Evolutionary conservation across 2,329 filamentous ascomycete genomes (phyloP).

Genomic region (Fusarium palustre): DNA sequence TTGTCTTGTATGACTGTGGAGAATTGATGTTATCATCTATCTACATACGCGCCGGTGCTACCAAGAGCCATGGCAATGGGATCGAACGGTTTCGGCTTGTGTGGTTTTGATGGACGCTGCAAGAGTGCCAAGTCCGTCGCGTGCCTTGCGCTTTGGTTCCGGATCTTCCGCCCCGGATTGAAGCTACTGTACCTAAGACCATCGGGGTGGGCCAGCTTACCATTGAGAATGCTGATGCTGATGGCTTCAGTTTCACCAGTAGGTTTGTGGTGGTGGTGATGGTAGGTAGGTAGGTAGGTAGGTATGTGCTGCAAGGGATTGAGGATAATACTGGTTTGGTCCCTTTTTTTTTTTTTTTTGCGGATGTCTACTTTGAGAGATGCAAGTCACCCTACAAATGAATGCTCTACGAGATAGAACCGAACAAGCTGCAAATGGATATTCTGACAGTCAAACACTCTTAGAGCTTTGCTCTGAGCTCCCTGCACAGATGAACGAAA

Average conservation of each 20-base stretch:
- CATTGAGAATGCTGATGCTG: constrained; percentile 12
- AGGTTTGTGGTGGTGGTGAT: background rate
- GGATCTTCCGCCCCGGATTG: constrained; percentile 44
- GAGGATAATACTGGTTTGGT: background rate
- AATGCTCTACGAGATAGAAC: background rate
- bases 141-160: constrained; percentile 22
- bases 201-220: constrained; percentile 21
- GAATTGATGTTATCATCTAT: background rate
- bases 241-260: constrained; percentile 9
- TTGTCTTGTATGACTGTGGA: constrained; percentile 7
- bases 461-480: background rate
- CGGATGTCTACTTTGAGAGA: constrained; percentile 30
- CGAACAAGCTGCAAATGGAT: background rate
- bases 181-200: constrained; percentile 1
- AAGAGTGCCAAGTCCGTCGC: background rate
- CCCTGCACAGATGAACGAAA: background rate
- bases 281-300: background rate
- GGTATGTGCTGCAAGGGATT: background rate
- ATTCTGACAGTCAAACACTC: background rate
- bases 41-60: background rate
- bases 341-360: too few relatives aligned
- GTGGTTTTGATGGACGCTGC: too few relatives aligned
- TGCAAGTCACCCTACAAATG: constrained; percentile 34
- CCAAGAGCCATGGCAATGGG: constrained; percentile 1
- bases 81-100: background rate